These are phyloP conservation scores for Phytophthora capsici DNA, from an alignment of 352 stramenopile genomes.

Conservation along the genomic window DNA sequence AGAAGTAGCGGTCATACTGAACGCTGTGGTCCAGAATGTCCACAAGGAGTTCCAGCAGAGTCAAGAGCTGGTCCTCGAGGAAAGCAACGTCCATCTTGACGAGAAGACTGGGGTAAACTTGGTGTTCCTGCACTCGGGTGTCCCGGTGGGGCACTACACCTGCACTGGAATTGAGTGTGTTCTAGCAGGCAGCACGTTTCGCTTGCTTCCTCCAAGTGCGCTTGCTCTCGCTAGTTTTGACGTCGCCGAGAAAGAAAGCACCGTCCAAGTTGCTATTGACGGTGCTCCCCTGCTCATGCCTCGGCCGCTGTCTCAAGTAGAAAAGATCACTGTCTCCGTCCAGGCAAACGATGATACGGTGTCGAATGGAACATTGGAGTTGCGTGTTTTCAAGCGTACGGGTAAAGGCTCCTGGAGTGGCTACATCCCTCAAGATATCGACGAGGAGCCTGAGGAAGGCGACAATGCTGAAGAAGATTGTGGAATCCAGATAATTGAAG, in stretches of 20 bases:
- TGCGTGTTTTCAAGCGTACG: constrained; percentile 38
- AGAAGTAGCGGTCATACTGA: constrained; percentile 3
- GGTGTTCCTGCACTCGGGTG: constrained; percentile 51
- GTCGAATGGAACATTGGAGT: constrained; percentile 51
- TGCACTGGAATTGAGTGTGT: constrained; percentile 66
- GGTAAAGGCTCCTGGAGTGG: constrained; percentile 12
- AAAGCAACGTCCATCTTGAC: constrained; percentile 66
- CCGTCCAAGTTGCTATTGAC: constrained; percentile 50
- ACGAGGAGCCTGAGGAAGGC: constrained; percentile 11
- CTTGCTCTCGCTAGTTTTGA: constrained; percentile 49
- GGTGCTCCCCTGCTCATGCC: constrained; percentile 61
- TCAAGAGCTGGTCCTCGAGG: constrained; percentile 47
- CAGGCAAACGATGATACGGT: constrained; percentile 55
- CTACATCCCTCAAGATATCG: not conserved
- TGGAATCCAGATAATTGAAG: constrained; percentile 24
- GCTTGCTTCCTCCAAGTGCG: constrained; percentile 40
- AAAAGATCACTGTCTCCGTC: constrained; percentile 55
- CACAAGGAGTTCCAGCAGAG: not conserved
- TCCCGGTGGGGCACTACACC: constrained; percentile 57
- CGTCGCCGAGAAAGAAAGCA: constrained; percentile 62
- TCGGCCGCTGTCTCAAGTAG: constrained; percentile 29
- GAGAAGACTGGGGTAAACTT: constrained; percentile 61
- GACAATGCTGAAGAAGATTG: constrained; percentile 20
- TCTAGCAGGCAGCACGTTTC: constrained; percentile 60
- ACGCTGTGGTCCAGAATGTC: not conserved